phyloP scores from a whole-genome alignment of 192 early-diverging fungal genomes.

The Gamsiella multidivaricata region DNA sequence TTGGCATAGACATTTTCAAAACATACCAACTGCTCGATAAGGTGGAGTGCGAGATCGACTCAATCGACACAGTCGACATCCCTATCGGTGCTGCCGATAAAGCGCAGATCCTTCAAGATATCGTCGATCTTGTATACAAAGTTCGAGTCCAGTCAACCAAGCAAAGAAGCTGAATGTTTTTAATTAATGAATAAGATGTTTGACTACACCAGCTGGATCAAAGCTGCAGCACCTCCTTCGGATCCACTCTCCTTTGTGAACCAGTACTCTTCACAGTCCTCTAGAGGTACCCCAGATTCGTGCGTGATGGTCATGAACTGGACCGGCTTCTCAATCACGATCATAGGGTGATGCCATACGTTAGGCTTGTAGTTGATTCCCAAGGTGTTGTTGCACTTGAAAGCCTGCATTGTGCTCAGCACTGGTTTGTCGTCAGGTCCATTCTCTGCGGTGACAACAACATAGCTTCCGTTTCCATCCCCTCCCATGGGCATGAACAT shows the following conservation, averaged over 20 bases:
- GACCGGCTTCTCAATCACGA: conserved; percentile 60
- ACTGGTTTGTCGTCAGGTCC: conserved; percentile 75
- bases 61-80: conserved; percentile 21
- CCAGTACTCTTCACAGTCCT: conserved; percentile 80
- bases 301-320: conserved; percentile 68
- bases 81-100: conserved; percentile 21
- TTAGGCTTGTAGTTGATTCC: conserved; percentile 87
- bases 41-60: conserved; percentile 5
- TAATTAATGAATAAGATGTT: not conserved
- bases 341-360: conserved; percentile 96
- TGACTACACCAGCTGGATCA: conserved; percentile 25
- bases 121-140: conserved; percentile 13
- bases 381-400: conserved; percentile 74
- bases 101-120: conserved; percentile 19
- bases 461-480: conserved; percentile 48
- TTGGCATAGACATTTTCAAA: conserved; percentile 33
- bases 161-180: not conserved
- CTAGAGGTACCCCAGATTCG: conserved; percentile 76
- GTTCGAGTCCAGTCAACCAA: not conserved
- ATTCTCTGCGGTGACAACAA: conserved; percentile 51
- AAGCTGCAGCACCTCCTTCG: conserved; percentile 38
- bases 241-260: conserved; percentile 49
- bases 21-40: conserved; percentile 24
- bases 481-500: conserved; percentile 87
- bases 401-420: conserved; percentile 76